Evolutionary conservation across 306 rosid genomes (phyloP).

Genomic region (Fragaria nilgerrensis): DNA sequence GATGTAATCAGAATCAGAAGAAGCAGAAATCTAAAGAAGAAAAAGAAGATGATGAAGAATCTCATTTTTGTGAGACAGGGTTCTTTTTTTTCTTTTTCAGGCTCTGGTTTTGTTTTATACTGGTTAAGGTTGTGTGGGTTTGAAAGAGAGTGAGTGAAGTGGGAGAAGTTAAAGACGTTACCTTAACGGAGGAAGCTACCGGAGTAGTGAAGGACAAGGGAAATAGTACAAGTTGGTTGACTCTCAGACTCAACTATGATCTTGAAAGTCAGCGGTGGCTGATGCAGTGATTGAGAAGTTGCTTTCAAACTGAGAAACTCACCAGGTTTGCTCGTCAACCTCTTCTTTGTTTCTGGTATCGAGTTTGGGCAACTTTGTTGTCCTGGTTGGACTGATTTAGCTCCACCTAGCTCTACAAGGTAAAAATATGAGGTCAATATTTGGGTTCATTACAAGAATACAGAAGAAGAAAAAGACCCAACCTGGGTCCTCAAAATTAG

Average conservation of each 20-base stretch:
- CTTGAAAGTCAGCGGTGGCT: conserved; percentile 19
- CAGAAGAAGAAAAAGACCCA: background rate
- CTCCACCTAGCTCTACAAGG: background rate
- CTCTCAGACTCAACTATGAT: conserved; percentile 20
- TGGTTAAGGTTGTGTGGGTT: background rate
- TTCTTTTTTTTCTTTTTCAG: background rate
- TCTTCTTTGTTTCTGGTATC: background rate
- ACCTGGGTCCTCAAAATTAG: background rate
- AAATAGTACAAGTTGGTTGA: conserved; percentile 36
- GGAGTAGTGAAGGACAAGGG: conserved; percentile 18
- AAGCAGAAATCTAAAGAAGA: conserved; percentile 32
- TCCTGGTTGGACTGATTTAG: background rate
- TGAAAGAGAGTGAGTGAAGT: conserved; percentile 18
- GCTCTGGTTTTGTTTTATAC: background rate
- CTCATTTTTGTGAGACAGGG: conserved; percentile 14
- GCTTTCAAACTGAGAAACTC: background rate
- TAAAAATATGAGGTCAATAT: background rate
- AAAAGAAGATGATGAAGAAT: conserved; percentile 11
- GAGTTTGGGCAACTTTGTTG: background rate
- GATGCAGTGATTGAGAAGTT: conserved; percentile 43
- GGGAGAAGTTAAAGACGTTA: conserved; percentile 32
- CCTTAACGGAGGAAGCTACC: conserved; percentile 39
- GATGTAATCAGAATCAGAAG: conserved; percentile 33
- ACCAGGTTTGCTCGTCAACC: background rate
- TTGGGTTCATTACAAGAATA: background rate